A percentile compares a stretch with the other conserved stretches of the same genome.
Evolutionary conservation across 805 yeast species (phyloP).

Genomic region (Saccharomyces mikatae): DNA sequence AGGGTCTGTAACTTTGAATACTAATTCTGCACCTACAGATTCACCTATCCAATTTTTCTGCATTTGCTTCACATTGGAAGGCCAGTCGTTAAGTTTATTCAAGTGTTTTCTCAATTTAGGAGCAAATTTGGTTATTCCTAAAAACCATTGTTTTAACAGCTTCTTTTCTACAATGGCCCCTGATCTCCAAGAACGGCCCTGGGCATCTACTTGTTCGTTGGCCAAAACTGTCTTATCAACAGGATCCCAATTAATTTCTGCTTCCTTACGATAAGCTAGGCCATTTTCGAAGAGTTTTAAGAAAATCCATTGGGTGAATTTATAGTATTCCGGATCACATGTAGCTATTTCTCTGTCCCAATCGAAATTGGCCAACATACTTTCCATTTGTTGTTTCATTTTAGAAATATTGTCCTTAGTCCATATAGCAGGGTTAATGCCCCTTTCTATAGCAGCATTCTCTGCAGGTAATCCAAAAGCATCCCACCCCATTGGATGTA

Average conservation of each 20-base stretch:
- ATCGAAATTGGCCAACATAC: constrained; percentile 80
- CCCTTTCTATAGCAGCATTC: constrained; percentile 89
- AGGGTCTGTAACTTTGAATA: constrained; percentile 34
- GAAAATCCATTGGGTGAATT: constrained; percentile 87
- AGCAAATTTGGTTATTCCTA: constrained; percentile 81
- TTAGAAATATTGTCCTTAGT: constrained; percentile 68
- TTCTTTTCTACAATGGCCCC: constrained; percentile 89
- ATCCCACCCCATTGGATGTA: constrained; percentile 99
- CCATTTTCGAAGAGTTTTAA: constrained; percentile 65
- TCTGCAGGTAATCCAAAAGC: constrained; percentile 98
- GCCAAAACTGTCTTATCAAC: constrained; percentile 91
- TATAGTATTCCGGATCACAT: constrained; percentile 79
- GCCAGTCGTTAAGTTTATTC: constrained; percentile 64
- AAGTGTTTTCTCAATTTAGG: constrained; percentile 59
- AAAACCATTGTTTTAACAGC: constrained; percentile 83
- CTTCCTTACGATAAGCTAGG: constrained; percentile 75
- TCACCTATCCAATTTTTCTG: constrained; percentile 92
- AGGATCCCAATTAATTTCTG: constrained; percentile 97
- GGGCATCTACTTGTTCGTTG: constrained; percentile 87
- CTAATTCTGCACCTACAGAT: constrained; percentile 69
- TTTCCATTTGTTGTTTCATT: constrained; percentile 76
- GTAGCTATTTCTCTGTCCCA: constrained; percentile 91
- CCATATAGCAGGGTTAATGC: constrained; percentile 75
- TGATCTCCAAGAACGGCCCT: constrained; percentile 93
- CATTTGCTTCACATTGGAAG: constrained; percentile 80